These are phyloP conservation scores for Amanita jacksonii DNA, from an alignment of 768 basidiomycete species.

Conservation along the genomic window DNA sequence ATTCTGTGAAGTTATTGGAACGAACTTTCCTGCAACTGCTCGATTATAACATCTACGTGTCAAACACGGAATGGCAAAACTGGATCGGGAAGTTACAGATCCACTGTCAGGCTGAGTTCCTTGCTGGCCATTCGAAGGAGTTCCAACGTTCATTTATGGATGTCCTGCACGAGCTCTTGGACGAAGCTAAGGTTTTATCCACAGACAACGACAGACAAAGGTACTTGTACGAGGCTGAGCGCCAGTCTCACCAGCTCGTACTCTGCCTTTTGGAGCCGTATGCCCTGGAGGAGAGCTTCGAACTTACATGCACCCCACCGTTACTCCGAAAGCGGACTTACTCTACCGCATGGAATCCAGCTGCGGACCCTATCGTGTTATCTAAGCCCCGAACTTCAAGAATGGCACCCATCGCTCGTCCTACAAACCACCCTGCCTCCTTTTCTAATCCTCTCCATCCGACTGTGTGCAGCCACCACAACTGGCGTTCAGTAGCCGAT, in stretches of 20 bases:
- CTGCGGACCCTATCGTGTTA: slow-evolving; percentile 4
- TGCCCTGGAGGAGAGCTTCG: not conserved
- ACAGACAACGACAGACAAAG: not conserved
- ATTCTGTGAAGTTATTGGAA: slow-evolving; percentile 12
- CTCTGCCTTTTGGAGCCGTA: slow-evolving; percentile 3
- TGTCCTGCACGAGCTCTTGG: not conserved
- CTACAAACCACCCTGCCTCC: not conserved
- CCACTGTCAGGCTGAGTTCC: slow-evolving; percentile 1
- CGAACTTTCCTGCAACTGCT: slow-evolving; percentile 11
- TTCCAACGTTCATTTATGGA: slow-evolving; percentile 1
- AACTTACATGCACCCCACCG: not conserved
- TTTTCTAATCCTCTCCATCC: too few species aligned
- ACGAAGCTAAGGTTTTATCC: not conserved
- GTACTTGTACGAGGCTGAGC: not conserved
- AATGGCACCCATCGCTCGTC: slow-evolving; percentile 7
- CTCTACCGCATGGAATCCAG: slow-evolving; percentile 11
- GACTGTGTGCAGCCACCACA: too few species aligned
- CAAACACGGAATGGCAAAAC: slow-evolving; percentile 9
- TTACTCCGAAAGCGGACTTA: slow-evolving; percentile 2
- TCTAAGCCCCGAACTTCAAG: slow-evolving; percentile 1
- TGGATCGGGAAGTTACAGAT: slow-evolving; percentile 7
- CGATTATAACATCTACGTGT: slow-evolving; percentile 13
- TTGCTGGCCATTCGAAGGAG: not conserved
- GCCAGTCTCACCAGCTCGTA: slow-evolving; percentile 5
- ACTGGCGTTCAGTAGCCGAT: too few species aligned